Evolutionary conservation across 331 rosid genomes (phyloP).

Genomic region (Malus hybrid): DNA sequence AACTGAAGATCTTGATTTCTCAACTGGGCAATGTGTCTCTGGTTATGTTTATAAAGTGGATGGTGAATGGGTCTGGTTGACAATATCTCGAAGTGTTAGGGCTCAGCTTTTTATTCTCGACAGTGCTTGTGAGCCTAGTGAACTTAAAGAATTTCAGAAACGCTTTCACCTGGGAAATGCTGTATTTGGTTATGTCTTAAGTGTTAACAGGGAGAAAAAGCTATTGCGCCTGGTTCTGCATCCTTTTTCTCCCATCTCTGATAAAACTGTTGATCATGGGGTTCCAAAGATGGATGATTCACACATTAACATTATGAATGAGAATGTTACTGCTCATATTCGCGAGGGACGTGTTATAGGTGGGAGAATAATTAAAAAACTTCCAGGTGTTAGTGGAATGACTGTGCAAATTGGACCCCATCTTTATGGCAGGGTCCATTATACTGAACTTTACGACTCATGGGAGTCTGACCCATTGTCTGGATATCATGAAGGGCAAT

Average conservation of each 20-base stretch:
- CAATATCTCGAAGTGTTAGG: conserved; percentile 54
- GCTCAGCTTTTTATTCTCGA: conserved; percentile 79
- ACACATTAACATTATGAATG: conserved; percentile 11
- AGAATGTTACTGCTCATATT: conserved; percentile 35
- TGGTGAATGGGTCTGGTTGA: conserved; percentile 75
- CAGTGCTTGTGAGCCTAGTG: conserved; percentile 68
- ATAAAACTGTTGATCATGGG: conserved; percentile 14
- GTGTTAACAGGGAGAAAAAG: conserved; percentile 52
- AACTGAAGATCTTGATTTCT: conserved; percentile 35
- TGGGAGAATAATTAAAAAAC: conserved; percentile 66
- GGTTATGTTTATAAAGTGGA: conserved; percentile 81
- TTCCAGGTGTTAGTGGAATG: conserved; percentile 83
- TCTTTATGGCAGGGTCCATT: conserved; percentile 72
- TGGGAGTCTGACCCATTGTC: conserved; percentile 72
- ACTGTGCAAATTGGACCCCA: conserved; percentile 71
- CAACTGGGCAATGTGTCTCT: conserved; percentile 47
- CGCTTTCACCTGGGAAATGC: conserved; percentile 54
- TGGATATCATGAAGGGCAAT: conserved; percentile 76
- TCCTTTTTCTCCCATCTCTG: conserved; percentile 23
- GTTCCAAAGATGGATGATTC: conserved; percentile 18
- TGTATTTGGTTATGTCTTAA: conserved; percentile 54
- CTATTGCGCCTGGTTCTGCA: conserved; percentile 47
- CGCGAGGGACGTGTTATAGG: conserved; percentile 61
- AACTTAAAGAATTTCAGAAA: conserved; percentile 56
- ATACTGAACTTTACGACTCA: conserved; percentile 56